Base-by-base conservation (phyloP, 2,329 filamentous ascomycete species). In the Hortaea sp. region DNA sequence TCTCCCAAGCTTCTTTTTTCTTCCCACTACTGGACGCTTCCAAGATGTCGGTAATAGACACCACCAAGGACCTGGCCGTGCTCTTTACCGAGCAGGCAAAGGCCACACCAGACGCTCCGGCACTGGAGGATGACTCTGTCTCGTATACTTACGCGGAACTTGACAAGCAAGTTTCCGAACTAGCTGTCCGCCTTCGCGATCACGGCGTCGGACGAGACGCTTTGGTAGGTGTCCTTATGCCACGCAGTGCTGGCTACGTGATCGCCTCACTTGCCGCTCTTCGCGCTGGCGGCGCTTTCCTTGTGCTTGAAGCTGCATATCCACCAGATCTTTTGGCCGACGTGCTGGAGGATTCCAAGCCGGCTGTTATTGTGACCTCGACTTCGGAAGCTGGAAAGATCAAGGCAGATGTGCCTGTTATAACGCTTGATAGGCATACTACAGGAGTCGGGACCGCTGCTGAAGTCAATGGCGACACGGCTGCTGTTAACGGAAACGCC, bases 261-360 rank as follows among this genome's bases (percentile, higher is more conserved):
- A 81, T 89, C 63, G 81, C 84, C 11, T 88, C 82, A 59, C 71
- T 90, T 44, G 85, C 85, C 28, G 79, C 83, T n/a, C 75, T 89
- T 35, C 79, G 83, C 49, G 85, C 85, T 2, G 85, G 85, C 43
- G 85, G 85, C 45, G 85, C 85, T 1, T 90, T 88, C 60, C 72
- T 90, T 5, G 85, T 89, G 2, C 76, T 90, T 3, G 85, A 90
- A 66, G 72, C 88, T 42, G 85, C 85, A 3, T 89, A 89, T 53
- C 85, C 85, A 10, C 77, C 82, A 0, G 81, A 79, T 46, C 70
- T 89, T 42, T 69, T 90, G 50, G 77, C 82, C 43, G 84, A 88
- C 64, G 85, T 89, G 43, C 75, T 89, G 43, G 81, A 85, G 29
- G 85, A 90, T 69, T 82, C 84, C 7, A 76, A 74, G 29, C 85